Evolutionary conservation across 1,284 basidiomycete species (phyloP).

Genomic region (Cutaneotrichosporon daszewskae): DNA sequence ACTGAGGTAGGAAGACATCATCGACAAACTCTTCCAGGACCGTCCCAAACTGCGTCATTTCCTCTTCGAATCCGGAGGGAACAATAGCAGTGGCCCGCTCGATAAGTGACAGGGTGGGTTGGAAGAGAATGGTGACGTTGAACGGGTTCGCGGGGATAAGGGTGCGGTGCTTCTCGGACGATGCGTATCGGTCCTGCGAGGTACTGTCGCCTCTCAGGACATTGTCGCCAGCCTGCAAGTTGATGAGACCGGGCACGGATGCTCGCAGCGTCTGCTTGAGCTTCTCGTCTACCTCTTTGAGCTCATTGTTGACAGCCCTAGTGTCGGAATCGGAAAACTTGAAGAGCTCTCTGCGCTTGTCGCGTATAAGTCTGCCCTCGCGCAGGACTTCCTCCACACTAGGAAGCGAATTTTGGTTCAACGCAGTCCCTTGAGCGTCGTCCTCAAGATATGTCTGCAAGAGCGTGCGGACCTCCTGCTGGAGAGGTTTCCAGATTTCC

Average conservation of each 20-base stretch:
- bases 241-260: constrained; percentile 87
- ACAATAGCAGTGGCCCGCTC: constrained; percentile 63
- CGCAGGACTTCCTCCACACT: constrained; percentile 92
- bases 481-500: constrained; percentile 88
- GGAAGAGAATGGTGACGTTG: constrained; percentile 89
- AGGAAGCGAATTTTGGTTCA: constrained; percentile 76
- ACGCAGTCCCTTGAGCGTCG: constrained; percentile 69
- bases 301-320: constrained; percentile 62
- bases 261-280: constrained; percentile 77
- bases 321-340: constrained; percentile 81
- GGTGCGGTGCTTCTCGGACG: constrained; percentile 67
- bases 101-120: constrained; percentile 83
- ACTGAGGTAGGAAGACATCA: constrained; percentile 84
- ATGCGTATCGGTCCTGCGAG: constrained; percentile 63
- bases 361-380: constrained; percentile 70
- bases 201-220: constrained; percentile 49
- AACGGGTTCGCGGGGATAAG: constrained; percentile 89
- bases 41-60: constrained; percentile 62
- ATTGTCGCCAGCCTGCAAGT: constrained; percentile 53
- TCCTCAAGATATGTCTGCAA: constrained; percentile 87
- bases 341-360: constrained; percentile 73
- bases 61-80: constrained; percentile 63
- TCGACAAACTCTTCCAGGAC: constrained; percentile 86
- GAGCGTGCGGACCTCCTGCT: constrained; percentile 82
- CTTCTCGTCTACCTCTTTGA: constrained; percentile 76